Percentiles rank a stretch among this genome's conserved stretches.
phyloP scores from a whole-genome alignment of 1,139 yeast species.

The Nakaseomyces nivariensis region DNA sequence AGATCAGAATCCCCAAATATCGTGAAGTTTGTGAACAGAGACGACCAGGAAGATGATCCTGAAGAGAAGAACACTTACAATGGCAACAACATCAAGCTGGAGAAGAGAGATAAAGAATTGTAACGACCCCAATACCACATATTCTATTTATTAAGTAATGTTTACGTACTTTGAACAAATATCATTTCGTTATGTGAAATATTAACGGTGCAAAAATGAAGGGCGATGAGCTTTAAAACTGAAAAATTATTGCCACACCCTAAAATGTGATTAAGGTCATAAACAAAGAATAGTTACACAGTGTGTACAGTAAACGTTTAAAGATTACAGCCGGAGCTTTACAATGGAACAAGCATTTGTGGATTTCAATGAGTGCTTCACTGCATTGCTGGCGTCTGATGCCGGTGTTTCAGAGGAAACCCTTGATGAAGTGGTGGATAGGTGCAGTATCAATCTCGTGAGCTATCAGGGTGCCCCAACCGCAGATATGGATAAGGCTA shows the following conservation, averaged over 20 bases:
- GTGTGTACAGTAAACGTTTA: no score
- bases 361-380: background rate
- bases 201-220: no score
- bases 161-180: no score
- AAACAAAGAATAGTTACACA: no score
- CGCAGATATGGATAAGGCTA: slow-evolving; percentile 6
- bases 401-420: background rate
- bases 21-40: slow-evolving; percentile 18
- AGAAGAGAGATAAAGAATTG: slow-evolving; percentile 30
- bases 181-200: no score
- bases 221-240: no score
- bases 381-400: background rate
- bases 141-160: no score
- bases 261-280: no score
- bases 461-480: background rate
- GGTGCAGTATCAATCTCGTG: background rate
- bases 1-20: slow-evolving; percentile 26
- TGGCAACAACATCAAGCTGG: slow-evolving; percentile 38
- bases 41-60: slow-evolving; percentile 19
- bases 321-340: background rate
- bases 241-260: no score
- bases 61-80: slow-evolving; percentile 37
- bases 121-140: slow-evolving; percentile 4
- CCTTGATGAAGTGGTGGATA: background rate
- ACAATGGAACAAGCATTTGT: background rate